phyloP scores from a whole-genome alignment of 2,329 filamentous ascomycete species.

The Nemania diffusa region DNA sequence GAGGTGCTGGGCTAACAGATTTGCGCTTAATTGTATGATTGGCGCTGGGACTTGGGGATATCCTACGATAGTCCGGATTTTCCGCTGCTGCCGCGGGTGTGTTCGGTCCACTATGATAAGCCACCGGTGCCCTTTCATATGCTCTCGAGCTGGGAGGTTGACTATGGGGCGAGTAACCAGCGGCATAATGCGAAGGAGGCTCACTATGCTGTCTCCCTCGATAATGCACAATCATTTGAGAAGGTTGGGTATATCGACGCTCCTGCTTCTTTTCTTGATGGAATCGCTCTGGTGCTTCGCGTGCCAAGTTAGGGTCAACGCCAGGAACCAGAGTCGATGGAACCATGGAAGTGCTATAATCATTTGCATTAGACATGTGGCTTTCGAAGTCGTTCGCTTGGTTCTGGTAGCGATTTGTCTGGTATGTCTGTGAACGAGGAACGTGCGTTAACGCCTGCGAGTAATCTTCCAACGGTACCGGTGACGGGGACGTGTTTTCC shows the following conservation, averaged over 20 bases:
- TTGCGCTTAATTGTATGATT: slow-evolving; percentile 72
- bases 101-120: slow-evolving; percentile 42
- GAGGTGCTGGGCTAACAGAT: slow-evolving; percentile 77
- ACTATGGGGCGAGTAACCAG: slow-evolving; percentile 40
- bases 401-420: slow-evolving; percentile 44
- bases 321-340: slow-evolving; percentile 71
- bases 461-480: slow-evolving; percentile 51
- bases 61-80: slow-evolving; percentile 43
- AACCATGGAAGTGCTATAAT: slow-evolving; percentile 59
- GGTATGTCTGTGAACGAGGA: slow-evolving; percentile 42
- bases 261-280: slow-evolving; percentile 64
- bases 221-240: slow-evolving; percentile 52
- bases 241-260: slow-evolving; percentile 57
- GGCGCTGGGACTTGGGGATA: slow-evolving; percentile 57
- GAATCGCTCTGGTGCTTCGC: slow-evolving; percentile 68
- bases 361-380: slow-evolving; percentile 47
- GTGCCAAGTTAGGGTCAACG: slow-evolving; percentile 64
- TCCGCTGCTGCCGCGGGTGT: slow-evolving; percentile 37
- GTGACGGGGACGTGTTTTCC: slow-evolving; percentile 48
- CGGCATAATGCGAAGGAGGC: slow-evolving; percentile 44
- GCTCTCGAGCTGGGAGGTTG: slow-evolving; percentile 38
- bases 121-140: slow-evolving; percentile 52
- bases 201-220: slow-evolving; percentile 55
- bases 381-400: slow-evolving; percentile 53
- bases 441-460: slow-evolving; percentile 46